These are phyloP conservation scores for Trametes polyzona DNA, from an alignment of 1,284 basidiomycete species.

Conservation along the genomic window DNA sequence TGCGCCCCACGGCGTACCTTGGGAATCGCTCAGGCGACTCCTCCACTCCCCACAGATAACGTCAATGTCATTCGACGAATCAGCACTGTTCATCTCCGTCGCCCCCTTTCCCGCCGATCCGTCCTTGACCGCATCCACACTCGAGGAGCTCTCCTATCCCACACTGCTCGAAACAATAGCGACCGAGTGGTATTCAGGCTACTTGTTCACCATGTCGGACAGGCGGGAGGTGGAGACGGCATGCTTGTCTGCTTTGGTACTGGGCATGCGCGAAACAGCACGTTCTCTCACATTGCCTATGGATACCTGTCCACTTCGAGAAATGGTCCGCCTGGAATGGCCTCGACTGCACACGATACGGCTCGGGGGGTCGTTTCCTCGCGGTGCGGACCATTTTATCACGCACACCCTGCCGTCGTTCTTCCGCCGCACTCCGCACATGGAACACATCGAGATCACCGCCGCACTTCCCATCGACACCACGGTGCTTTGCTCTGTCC, in stretches of 20 bases:
- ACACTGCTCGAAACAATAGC: not conserved
- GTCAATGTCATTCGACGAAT: not conserved
- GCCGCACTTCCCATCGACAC: not conserved
- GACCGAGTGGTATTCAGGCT: no score
- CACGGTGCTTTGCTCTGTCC: not conserved
- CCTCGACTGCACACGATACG: not conserved
- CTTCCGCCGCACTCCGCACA: not conserved
- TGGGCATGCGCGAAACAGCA: not conserved
- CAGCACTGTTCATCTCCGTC: not conserved
- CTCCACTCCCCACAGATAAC: not conserved
- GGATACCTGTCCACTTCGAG: not conserved
- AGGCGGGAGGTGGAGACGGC: not conserved
- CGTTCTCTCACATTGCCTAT: not conserved
- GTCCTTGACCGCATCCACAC: not conserved
- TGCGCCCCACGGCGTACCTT: not conserved
- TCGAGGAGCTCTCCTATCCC: not conserved
- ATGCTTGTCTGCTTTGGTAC: not conserved
- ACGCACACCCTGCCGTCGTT: not conserved
- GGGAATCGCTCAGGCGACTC: not conserved
- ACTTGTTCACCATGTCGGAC: not conserved
- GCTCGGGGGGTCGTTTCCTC: not conserved
- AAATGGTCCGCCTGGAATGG: not conserved
- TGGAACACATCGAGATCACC: not conserved
- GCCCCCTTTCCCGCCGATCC: not conserved
- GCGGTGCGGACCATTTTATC: not conserved